Base-by-base conservation (phyloP, 2,329 filamentous ascomycete species). In the Phaeoacremonium minimum region DNA sequence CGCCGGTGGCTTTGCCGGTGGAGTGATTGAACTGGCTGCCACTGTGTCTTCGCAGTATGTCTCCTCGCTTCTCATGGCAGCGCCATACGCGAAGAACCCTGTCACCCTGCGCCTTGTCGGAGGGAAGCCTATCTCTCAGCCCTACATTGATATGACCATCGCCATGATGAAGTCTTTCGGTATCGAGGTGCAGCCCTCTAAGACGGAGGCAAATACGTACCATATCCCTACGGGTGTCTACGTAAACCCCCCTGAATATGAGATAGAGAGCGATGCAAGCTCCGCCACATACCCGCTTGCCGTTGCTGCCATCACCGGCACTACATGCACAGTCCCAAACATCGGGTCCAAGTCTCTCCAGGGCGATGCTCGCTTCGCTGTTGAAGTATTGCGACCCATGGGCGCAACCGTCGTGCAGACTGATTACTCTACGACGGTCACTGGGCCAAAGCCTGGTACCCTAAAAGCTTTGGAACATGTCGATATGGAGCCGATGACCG, bases 11-110 rank as follows among this genome's bases (percentile, higher is more conserved):
- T 84, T 96, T 47, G 77, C 80, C 32, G 91, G 90, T 37, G 93
- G 93, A 26, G 73, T 85, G 18, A 96, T 98, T 50, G 86, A 95
- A 57, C 74, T 98, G 38, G 88, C 90, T 9, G 93, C 93, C 1
- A 97, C 93, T 29, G 85, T 97, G 13, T 98, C 93, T 7, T 97
- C 93, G n/a, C 93, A 98, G 64, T 98, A 97, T 56, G 93, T 98
- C 26, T 97, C 93, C 0, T 96, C 91, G 2, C 81, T 98, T 45
- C 71, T 98, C 35, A 94, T 98, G 87, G 94, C 89, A 41, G 93
- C 93, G 0, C 93, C 93, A 0, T 98, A 97, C 55, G 93, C 93
- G 31, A 96, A 95, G 64, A 82, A 89, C 44, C 87, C 91, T 0
- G 90, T 98, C 26, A 96, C 88, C 0, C 67, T 98, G 46, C 84